Conservation (phyloP, 2,329 filamentous ascomycete genomes). For the Botrytis byssoidea region DNA sequence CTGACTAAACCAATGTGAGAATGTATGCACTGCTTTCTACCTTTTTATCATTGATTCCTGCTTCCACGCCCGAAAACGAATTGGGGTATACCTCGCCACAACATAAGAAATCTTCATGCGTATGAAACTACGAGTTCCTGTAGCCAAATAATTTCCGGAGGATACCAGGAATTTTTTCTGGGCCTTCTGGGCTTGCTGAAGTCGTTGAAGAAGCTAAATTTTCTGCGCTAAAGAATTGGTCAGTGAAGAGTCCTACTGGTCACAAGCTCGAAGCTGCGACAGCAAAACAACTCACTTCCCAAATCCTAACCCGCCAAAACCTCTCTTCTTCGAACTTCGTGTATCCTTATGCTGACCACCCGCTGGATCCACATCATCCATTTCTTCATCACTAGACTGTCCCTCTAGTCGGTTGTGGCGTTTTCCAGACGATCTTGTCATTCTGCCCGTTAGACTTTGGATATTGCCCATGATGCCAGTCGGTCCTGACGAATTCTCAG, state of each 20-base stretch:
- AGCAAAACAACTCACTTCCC: slow-evolving; percentile 19
- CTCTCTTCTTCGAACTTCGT: slow-evolving; percentile 54
- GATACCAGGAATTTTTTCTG: background rate
- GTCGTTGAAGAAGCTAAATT: background rate
- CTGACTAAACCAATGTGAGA: background rate
- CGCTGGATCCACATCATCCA: background rate
- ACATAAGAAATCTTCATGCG: background rate
- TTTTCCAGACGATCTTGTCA: slow-evolving; percentile 12
- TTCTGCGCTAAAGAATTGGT: background rate
- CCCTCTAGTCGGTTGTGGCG: slow-evolving; percentile 34
- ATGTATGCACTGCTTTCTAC: background rate
- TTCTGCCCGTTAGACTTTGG: slow-evolving; percentile 1
- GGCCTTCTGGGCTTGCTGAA: background rate
- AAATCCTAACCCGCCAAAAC: slow-evolving; percentile 26
- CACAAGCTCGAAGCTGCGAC: slow-evolving; percentile 2
- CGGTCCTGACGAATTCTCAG: background rate
- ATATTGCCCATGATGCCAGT: background rate
- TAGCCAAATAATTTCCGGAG: background rate
- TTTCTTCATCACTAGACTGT: slow-evolving; percentile 47
- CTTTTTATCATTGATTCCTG: background rate
- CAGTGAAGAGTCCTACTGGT: slow-evolving; percentile 7
- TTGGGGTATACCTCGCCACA: background rate
- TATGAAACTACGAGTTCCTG: background rate
- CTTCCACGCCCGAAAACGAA: background rate
- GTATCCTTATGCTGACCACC: slow-evolving; percentile 50